A percentile compares a stretch with the other conserved stretches of the same genome.
Conservation (phyloP, 1,139 yeast genomes). For the Kazachstania sp. region DNA sequence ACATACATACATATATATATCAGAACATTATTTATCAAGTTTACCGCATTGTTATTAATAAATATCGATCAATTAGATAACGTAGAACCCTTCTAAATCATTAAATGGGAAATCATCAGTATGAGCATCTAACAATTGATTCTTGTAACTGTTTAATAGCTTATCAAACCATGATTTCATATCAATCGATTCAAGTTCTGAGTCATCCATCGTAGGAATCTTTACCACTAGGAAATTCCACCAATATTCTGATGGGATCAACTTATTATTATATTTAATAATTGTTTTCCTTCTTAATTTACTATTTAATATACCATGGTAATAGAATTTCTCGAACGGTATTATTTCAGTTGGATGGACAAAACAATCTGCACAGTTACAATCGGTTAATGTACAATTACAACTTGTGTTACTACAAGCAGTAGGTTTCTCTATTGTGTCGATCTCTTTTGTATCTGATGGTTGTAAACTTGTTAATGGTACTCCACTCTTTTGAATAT, state of each 20-base stretch:
- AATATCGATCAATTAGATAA: constrained; percentile 2
- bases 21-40: not conserved
- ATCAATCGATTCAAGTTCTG: constrained; percentile 20
- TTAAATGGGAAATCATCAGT: constrained; percentile 8
- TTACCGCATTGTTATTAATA: no score
- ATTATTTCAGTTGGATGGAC: constrained; percentile 25
- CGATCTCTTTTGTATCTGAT: not conserved
- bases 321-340: constrained; percentile 20
- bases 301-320: constrained; percentile 21
- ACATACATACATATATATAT: not conserved
- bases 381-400: constrained; percentile 18
- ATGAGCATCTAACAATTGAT: constrained; percentile 8
- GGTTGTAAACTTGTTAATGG: constrained; percentile 21
- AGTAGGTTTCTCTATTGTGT: constrained; percentile 1
- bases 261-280: constrained; percentile 22
- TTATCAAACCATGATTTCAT: constrained; percentile 26
- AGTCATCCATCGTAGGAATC: constrained; percentile 18
- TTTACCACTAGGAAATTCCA: constrained; percentile 26
- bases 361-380: constrained; percentile 20
- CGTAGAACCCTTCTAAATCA: constrained; percentile 11
- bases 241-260: constrained; percentile 29
- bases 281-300: constrained; percentile 23
- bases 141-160: constrained; percentile 11
- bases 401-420: constrained; percentile 16
- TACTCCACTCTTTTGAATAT: constrained; percentile 26